Conservation (phyloP, 352 stramenopile genomes). For the Phytophthora agathidicida region DNA sequence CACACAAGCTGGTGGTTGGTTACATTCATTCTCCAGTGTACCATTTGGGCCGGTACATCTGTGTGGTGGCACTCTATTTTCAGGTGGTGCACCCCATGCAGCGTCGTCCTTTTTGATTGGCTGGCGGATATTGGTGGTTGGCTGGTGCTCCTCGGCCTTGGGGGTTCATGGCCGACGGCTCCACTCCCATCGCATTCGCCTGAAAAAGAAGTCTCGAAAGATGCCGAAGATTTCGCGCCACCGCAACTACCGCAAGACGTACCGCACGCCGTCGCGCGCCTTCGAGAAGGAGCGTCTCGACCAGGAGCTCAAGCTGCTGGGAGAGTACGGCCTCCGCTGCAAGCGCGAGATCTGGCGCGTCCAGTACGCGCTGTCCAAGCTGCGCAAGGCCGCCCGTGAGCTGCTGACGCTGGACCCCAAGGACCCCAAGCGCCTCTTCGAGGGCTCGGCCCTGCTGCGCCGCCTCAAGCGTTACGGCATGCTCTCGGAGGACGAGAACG, state of each 20-base stretch:
- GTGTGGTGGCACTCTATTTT: background rate
- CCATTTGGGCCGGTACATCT: too few species aligned
- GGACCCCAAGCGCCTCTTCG: slow-evolving; percentile 99
- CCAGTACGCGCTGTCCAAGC: slow-evolving; percentile 99
- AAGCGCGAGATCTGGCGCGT: slow-evolving; percentile 99
- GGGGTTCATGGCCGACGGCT: background rate
- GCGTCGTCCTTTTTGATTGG: too few species aligned
- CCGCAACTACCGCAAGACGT: slow-evolving; percentile 97
- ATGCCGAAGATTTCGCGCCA: slow-evolving; percentile 91
- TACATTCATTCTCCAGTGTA: too few species aligned
- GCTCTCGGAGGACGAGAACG: slow-evolving; percentile 97
- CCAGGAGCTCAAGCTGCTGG: slow-evolving; percentile 99
- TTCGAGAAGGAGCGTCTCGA: slow-evolving; percentile 99
- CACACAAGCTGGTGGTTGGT: too few species aligned
- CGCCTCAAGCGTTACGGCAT: slow-evolving; percentile 97
- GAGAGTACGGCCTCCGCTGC: slow-evolving; percentile 99
- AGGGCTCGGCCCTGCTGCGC: slow-evolving; percentile 97
- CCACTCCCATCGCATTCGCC: slow-evolving; percentile 76
- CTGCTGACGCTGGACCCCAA: slow-evolving; percentile 98
- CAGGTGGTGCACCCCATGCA: too few species aligned
- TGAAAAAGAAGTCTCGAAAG: slow-evolving; percentile 73
- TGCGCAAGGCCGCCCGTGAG: slow-evolving; percentile 98
- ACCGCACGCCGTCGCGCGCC: slow-evolving; percentile 97
- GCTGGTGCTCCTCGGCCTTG: slow-evolving; percentile 29
- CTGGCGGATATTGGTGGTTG: slow-evolving; percentile 52